Conservation (phyloP, 805 yeast genomes). For the Candida ascalaphidarum region DNA sequence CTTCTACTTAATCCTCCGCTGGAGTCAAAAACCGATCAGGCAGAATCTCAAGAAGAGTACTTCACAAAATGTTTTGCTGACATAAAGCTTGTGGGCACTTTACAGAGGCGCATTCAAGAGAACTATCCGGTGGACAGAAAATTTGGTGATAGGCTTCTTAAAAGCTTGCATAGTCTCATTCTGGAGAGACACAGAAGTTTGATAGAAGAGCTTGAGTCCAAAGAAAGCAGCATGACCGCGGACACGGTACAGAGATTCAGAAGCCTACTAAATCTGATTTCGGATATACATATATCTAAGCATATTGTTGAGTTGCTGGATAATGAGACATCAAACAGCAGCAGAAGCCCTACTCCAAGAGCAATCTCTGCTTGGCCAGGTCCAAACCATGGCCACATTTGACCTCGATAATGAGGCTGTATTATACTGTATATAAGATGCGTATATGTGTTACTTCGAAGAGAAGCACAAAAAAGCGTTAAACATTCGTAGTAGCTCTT, state of each 20-base stretch:
- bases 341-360: slow-evolving; percentile 24
- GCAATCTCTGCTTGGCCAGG: slow-evolving; percentile 58
- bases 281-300: slow-evolving; percentile 6
- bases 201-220: slow-evolving; percentile 9
- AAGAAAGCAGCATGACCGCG: slow-evolving; percentile 5
- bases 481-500: no score
- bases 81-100: slow-evolving; percentile 32
- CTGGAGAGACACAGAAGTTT: slow-evolving; percentile 16
- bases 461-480: no score
- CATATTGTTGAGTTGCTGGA: slow-evolving; percentile 9
- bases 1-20: slow-evolving; percentile 43
- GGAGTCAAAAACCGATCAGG: slow-evolving; percentile 13
- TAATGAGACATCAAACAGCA: slow-evolving; percentile 5
- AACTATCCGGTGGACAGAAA: slow-evolving; percentile 46
- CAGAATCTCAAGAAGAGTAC: slow-evolving; percentile 14
- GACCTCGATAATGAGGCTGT: background rate
- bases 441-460: no score
- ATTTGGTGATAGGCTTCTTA: slow-evolving; percentile 38
- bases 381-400: slow-evolving; percentile 57
- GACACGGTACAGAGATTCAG: slow-evolving; percentile 9
- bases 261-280: slow-evolving; percentile 3
- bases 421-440: slow-evolving; percentile 7
- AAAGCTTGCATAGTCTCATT: slow-evolving; percentile 22
- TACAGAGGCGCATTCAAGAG: slow-evolving; percentile 32
- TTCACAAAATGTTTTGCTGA: slow-evolving; percentile 23